phyloP scores from a whole-genome alignment of 2,329 filamentous ascomycete genomes.

The Escovopsis weberi region DNA sequence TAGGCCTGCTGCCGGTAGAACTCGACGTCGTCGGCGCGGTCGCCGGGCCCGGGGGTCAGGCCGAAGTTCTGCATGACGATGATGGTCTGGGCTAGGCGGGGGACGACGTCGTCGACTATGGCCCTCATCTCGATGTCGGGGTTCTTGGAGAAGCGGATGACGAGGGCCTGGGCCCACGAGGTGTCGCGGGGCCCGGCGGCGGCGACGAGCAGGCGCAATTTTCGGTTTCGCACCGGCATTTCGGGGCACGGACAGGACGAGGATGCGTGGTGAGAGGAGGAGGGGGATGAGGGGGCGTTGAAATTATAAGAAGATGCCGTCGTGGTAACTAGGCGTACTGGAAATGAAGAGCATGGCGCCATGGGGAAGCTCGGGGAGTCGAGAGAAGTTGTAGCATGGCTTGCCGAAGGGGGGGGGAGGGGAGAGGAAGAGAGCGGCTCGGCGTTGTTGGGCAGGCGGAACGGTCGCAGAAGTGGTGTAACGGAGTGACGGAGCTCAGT shows the following conservation, averaged over 20 bases:
- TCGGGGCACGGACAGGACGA: constrained; percentile 25
- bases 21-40: constrained; percentile 33
- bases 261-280: constrained; percentile 4
- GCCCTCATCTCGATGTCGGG: constrained; percentile 45
- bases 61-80: constrained; percentile 43
- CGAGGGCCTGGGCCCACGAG: constrained; percentile 50
- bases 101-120: constrained; percentile 50
- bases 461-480: too few relatives aligned
- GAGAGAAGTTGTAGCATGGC: not conserved
- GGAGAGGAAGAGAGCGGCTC: not conserved
- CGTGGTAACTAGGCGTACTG: constrained; percentile 17
- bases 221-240: constrained; percentile 23
- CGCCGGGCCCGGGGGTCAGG: constrained; percentile 16
- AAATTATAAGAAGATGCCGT: too few relatives aligned
- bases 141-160: constrained; percentile 52
- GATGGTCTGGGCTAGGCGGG: constrained; percentile 47
- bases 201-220: constrained; percentile 48
- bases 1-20: constrained; percentile 36
- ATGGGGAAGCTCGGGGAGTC: constrained; percentile 13
- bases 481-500: too few relatives aligned
- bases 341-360: constrained; percentile 18
- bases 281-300: too few relatives aligned
- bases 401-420: not conserved
- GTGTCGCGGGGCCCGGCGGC: constrained; percentile 51
- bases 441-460: too few relatives aligned